A percentile compares a stretch with the other conserved stretches of the same genome.
These are phyloP conservation scores for Fusarium domesticum DNA, from an alignment of 2,329 filamentous ascomycete genomes.

Conservation along the genomic window DNA sequence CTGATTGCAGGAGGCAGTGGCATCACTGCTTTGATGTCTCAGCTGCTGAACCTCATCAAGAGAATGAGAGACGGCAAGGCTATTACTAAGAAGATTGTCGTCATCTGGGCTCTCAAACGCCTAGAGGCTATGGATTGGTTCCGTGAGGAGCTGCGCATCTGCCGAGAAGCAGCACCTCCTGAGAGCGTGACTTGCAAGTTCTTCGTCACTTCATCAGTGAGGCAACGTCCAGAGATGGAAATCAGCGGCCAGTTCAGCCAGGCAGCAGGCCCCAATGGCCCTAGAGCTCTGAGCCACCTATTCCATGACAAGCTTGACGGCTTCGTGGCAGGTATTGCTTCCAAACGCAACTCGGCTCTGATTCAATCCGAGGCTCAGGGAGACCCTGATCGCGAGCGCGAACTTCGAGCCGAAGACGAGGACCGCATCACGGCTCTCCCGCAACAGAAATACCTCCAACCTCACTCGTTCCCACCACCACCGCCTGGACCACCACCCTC, in stretches of 20 bases:
- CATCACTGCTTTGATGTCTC: constrained; percentile 89
- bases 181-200: constrained; percentile 92
- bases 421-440: constrained; percentile 82
- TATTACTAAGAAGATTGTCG: constrained; percentile 83
- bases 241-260: constrained; percentile 45
- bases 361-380: constrained; percentile 80
- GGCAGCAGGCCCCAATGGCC: constrained; percentile 18
- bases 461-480: constrained; percentile 39
- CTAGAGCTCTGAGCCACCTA: constrained; percentile 65
- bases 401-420: constrained; percentile 77
- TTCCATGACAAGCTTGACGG: constrained; percentile 86
- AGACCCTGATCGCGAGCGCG: constrained; percentile 73
- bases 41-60: constrained; percentile 91
- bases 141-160: constrained; percentile 88
- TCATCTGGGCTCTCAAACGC: constrained; percentile 90
- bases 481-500: constrained; percentile 31
- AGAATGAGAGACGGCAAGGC: constrained; percentile 93
- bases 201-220: constrained; percentile 74
- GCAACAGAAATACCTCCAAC: constrained; percentile 60
- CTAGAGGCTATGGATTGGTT: constrained; percentile 98
- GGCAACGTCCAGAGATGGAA: constrained; percentile 33
- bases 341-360: constrained; percentile 79
- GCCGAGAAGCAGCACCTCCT: constrained; percentile 81
- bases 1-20: constrained; percentile 92
- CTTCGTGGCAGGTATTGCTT: constrained; percentile 81